Evolutionary conservation across 2,329 filamentous ascomycete genomes (phyloP).

Genomic region (Phyllosticta citrichinensis): DNA sequence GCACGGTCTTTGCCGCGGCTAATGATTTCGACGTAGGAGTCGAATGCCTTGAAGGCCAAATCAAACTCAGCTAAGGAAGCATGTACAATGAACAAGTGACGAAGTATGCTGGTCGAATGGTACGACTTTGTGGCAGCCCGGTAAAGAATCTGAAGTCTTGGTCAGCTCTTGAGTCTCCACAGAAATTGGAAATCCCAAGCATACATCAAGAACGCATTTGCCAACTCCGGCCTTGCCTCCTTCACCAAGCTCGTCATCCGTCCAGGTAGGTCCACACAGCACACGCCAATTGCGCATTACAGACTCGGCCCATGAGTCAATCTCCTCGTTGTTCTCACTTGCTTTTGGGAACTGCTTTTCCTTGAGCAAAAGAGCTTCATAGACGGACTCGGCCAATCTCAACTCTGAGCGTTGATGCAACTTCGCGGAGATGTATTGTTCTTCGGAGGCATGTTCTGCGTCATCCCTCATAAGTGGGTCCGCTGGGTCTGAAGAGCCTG

Average conservation of each 20-base stretch:
- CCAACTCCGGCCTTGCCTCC: constrained; percentile 69
- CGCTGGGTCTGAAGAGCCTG: constrained; percentile 28
- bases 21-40: constrained; percentile 84
- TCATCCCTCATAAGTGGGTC: constrained; percentile 10
- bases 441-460: constrained; percentile 18
- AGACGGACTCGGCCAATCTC: constrained; percentile 66
- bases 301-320: constrained; percentile 72
- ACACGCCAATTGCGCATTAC: constrained; percentile 80
- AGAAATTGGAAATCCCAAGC: constrained; percentile 7
- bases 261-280: constrained; percentile 70
- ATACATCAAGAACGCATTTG: constrained; percentile 61
- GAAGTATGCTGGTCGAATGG: constrained; percentile 81
- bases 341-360: constrained; percentile 80
- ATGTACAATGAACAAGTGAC: constrained; percentile 81
- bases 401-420: constrained; percentile 59
- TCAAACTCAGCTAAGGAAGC: constrained; percentile 84
- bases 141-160: constrained; percentile 59
- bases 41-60: constrained; percentile 78
- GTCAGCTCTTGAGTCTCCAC: constrained; percentile 4
- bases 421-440: constrained; percentile 20
- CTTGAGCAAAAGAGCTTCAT: constrained; percentile 66
- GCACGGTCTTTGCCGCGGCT: constrained; percentile 75
- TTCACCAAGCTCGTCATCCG: constrained; percentile 67
- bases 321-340: constrained; percentile 63
- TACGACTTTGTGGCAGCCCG: constrained; percentile 87